Base-by-base conservation (phyloP, 1,284 basidiomycete genomes). In the Marasmius fiardii region DNA sequence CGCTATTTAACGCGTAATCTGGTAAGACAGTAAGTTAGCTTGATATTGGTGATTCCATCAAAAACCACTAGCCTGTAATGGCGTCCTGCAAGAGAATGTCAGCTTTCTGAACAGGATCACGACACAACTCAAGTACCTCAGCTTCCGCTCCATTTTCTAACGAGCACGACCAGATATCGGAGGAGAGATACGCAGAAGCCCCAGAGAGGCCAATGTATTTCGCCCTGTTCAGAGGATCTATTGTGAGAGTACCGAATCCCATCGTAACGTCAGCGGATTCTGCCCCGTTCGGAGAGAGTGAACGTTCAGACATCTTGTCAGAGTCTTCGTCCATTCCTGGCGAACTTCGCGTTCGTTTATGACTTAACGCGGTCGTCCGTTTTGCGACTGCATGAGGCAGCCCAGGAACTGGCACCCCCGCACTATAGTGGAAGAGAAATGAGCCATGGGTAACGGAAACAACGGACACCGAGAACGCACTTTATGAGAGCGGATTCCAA, bases 221-320 rank as follows among this genome's bases (percentile, higher is more conserved):
- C 14, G 64, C 62, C 3, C 63, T 62, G 47, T 65, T 63, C 24
- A 62, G 58, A 28, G 60, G 62, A 56, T 65, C 64, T 28, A 65
- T 65, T 1, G 64, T 65, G 8, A 65, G 56, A 18, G 63, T 64
- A 3, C 64, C 64, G 21, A 65, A 62, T 2, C 64, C 64, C 2
- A 63, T 54, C 4, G 63, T 60, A 20, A 64, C 58, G 52, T 65
- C 64, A 14, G 53, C 44, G 6, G 51, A 33, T 18, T 48, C 18
- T 7, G 54, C 52, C 31, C 21, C n/a, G n/a, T 48, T 44, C 34
- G n/a, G 39, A 26, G 54, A 45, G 8, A 45, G 49, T 28, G 47
- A 12, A n/a, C 18, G 24, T 14, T 49, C 26, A 28, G 47, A 31
- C 28, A 31, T 31, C 28, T 31, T 18, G 2, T 49, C 47, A 31